Evolutionary conservation across 2,329 filamentous ascomycete species (phyloP).

Genomic region (Ceratocystis destructans): DNA sequence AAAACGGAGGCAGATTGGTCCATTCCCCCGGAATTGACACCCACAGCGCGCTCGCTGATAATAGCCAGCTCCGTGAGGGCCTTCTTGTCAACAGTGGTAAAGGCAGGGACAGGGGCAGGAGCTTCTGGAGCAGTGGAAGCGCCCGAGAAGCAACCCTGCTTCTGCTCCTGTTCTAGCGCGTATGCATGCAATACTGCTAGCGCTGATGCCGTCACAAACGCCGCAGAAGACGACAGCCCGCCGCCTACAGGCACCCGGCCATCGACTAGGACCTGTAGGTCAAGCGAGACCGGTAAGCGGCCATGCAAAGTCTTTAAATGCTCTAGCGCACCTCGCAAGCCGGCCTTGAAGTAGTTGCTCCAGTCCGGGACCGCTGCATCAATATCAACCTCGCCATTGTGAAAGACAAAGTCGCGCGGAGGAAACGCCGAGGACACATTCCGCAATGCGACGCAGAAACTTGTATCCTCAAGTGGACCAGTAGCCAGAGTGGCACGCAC

Average conservation of each 20-base stretch:
- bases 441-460: conserved; percentile 51
- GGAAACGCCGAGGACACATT: conserved; percentile 78
- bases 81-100: conserved; percentile 61
- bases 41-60: conserved; percentile 83
- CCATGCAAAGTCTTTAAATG: conserved; percentile 43
- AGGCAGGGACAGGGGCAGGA: conserved; percentile 37
- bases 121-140: too few species aligned
- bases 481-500: conserved; percentile 44
- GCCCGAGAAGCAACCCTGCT: too few species aligned
- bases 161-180: conserved; percentile 43
- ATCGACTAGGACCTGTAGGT: conserved; percentile 81
- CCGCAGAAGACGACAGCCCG: conserved; percentile 84
- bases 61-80: conserved; percentile 86
- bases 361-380: conserved; percentile 79
- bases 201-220: conserved; percentile 81
- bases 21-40: conserved; percentile 97
- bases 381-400: conserved; percentile 49
- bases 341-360: conserved; percentile 98
- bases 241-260: conserved; percentile 86
- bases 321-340: conserved; percentile 66
- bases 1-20: conserved; percentile 95
- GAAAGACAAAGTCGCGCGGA: conserved; percentile 58
- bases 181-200: conserved; percentile 73
- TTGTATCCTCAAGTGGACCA: conserved; percentile 29
- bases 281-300: conserved; percentile 48